A percentile compares a stretch with the other conserved stretches of the same genome.
These are phyloP conservation scores for Didymella keratinophila DNA, from an alignment of 2,329 filamentous ascomycete species.

Conservation along the genomic window DNA sequence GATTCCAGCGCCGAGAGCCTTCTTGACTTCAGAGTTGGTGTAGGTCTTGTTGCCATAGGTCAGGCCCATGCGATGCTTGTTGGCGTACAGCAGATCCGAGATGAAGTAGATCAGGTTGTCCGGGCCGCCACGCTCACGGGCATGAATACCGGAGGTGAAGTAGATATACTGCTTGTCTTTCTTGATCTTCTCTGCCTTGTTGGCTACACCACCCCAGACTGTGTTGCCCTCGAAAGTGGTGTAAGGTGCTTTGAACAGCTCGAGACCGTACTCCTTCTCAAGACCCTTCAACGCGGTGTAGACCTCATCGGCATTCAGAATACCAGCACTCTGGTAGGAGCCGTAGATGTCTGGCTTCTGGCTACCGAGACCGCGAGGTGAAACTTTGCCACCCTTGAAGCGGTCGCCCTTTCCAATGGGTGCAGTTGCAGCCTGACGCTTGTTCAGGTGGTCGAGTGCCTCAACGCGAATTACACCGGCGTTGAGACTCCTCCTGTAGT, in stretches of 20 bases:
- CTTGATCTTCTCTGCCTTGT: conserved; percentile 55
- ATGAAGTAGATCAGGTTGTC: conserved; percentile 67
- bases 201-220: conserved; percentile 51
- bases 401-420: conserved; percentile 52
- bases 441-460: conserved; percentile 36
- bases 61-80: conserved; percentile 59
- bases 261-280: conserved; percentile 53
- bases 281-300: conserved; percentile 56
- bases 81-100: conserved; percentile 63
- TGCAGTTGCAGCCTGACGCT: conserved; percentile 38
- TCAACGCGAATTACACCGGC: conserved; percentile 34
- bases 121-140: conserved; percentile 65
- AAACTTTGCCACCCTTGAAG: conserved; percentile 54
- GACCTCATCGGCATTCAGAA: conserved; percentile 58
- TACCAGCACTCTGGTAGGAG: conserved; percentile 46
- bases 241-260: conserved; percentile 54
- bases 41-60: conserved; percentile 62
- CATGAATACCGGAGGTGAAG: conserved; percentile 64
- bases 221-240: conserved; percentile 54
- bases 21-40: conserved; percentile 61
- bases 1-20: conserved; percentile 61
- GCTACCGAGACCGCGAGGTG: conserved; percentile 54
- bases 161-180: conserved; percentile 59
- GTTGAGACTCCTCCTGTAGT: conserved; percentile 36
- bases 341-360: conserved; percentile 42